Evolutionary conservation across 2,329 filamentous ascomycete genomes (phyloP), one percentile per base, ranked within the genome.

Genomic region (Cercospora zeina): DNA sequence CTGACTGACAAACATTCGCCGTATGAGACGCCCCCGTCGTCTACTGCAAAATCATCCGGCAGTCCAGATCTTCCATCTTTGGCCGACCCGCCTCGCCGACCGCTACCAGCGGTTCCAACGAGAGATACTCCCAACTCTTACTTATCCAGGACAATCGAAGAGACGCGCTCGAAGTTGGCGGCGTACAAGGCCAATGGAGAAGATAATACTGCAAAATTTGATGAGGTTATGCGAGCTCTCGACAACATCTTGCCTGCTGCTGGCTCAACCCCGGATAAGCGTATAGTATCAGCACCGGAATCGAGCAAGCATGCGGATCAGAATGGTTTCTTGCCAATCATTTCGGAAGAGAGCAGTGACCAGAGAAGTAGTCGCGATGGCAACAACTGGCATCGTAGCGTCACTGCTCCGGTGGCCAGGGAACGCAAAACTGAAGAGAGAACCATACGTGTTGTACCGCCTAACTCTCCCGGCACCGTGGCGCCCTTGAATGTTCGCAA

Each of bases 401-500:
- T 78, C 62, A 81, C 79, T 70, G 77, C 78, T 42, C 78, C 79
- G 19, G 61, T 75, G 11, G 61, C 63, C 47, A 66, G 72, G 60
- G 59, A 71, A 62, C 62, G 73, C 65, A 63, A 72, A 72, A 24
- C 70, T 69, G 63, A 70, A 27, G 71, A 71, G 50, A 74, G 77
- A 31, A 87, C 84, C 0, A 84, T 87, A 47, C 80, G 85, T 11
- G 75, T 87, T 65, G 84, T 87, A 2, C 78, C 82, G 30, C 78
- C 80, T 9, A 82, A 81, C 36, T 80, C 82, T 4, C 70, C 79
- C 9, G 77, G 75, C 3, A 78, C 77, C 5, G 76, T 84, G 7
- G 82, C 81, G 39, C 82, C 84, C 1, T 75, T 87, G 50, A 83
- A 81, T 54, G 82, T 87, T 45, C 79, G 82, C 53, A 86, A 86